Evolutionary conservation across 2,329 filamentous ascomycete genomes (phyloP).

Genomic region (Botrytis squamosa): DNA sequence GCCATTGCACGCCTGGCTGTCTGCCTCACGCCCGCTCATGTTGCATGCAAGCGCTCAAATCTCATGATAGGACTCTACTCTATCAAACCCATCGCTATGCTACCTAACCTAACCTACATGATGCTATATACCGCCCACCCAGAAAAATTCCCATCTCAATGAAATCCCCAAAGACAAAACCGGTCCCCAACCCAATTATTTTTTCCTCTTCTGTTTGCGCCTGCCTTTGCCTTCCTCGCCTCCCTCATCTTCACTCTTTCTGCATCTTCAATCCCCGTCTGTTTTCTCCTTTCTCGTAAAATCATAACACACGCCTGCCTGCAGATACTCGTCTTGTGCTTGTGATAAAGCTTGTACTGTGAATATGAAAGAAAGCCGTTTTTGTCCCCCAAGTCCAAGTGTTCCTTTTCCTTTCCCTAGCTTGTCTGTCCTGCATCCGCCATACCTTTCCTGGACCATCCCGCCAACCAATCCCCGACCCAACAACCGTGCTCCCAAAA

Average conservation of each 20-base stretch:
- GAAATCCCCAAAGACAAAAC: neutral
- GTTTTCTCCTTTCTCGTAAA: neutral
- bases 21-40: neutral
- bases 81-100: neutral
- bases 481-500: neutral
- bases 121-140: neutral
- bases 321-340: neutral
- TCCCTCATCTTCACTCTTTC: neutral
- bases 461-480: neutral
- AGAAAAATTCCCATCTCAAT: neutral
- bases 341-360: neutral
- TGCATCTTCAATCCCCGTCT: neutral
- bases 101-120: neutral
- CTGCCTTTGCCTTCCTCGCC: neutral
- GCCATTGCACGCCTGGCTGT: neutral
- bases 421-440: neutral
- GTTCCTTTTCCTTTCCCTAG: neutral
- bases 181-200: neutral
- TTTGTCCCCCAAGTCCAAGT: neutral
- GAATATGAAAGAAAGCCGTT: neutral
- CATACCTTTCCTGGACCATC: neutral
- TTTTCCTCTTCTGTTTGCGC: neutral
- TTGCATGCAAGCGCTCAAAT: neutral
- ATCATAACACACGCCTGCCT: constrained; percentile 3
- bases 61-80: neutral